Percentiles rank a stretch among this genome's conserved stretches.
Conservation (phyloP, 139 green algal species). For the Volvox reticuliferus region DNA sequence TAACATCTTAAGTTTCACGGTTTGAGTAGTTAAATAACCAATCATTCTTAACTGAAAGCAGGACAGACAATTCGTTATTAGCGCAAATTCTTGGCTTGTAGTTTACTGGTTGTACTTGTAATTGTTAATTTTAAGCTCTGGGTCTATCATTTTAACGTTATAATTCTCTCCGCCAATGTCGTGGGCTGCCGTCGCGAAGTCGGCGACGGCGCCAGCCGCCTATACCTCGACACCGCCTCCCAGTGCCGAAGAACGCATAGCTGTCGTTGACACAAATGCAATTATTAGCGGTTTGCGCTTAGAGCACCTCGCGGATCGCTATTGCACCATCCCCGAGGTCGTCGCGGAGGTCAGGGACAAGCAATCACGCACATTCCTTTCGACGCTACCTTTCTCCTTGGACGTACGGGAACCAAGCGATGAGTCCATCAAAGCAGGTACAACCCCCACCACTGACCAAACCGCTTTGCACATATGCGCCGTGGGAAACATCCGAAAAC, state of each 20-base stretch:
- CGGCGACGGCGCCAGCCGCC: conserved; percentile 5
- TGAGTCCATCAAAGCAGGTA: conserved; percentile 80
- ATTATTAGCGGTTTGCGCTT: conserved; percentile 84
- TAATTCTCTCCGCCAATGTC: neutral
- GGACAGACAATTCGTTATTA: too few relatives aligned
- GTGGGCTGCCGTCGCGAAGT: conserved; percentile 32
- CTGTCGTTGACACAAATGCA: conserved; percentile 91
- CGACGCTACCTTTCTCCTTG: conserved; percentile 73
- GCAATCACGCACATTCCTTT: conserved; percentile 73
- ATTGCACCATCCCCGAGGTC: conserved; percentile 86
- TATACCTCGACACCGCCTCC: neutral
- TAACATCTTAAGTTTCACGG: too few relatives aligned
- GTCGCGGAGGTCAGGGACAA: conserved; percentile 86
- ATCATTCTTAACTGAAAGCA: too few relatives aligned
- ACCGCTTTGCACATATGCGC: too few relatives aligned
- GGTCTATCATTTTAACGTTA: neutral
- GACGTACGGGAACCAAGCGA: conserved; percentile 77
- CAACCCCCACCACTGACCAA: too few relatives aligned
- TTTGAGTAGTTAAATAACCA: too few relatives aligned
- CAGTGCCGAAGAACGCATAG: conserved; percentile 6
- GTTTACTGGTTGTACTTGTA: neutral
- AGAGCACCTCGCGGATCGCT: conserved; percentile 65
- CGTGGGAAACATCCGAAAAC: too few relatives aligned
- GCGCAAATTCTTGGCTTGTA: too few relatives aligned
- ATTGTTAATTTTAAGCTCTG: neutral